These are phyloP conservation scores for Sugiyamaella boreocaroliniensis DNA, from an alignment of 805 yeast genomes.

Conservation along the genomic window DNA sequence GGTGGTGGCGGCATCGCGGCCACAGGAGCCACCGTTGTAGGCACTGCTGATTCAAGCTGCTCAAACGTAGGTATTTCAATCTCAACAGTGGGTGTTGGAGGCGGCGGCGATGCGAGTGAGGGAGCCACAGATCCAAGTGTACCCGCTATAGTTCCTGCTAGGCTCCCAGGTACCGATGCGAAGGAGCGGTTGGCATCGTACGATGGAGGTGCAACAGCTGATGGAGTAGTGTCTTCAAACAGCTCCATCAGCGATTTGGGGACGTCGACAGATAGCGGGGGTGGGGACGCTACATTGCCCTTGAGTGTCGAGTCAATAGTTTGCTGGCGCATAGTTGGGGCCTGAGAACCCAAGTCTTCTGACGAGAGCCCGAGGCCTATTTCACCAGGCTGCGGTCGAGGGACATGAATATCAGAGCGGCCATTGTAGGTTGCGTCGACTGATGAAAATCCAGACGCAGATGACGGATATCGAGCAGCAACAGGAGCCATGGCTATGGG, in stretches of 20 bases:
- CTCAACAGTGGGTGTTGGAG: slow-evolving; percentile 20
- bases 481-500: slow-evolving; percentile 8
- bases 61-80: slow-evolving; percentile 28
- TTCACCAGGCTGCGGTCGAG: not conserved
- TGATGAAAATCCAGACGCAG: not conserved
- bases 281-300: not conserved
- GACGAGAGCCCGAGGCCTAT: not conserved
- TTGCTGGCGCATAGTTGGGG: not conserved
- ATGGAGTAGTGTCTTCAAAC: slow-evolving; percentile 45
- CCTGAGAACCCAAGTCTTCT: not conserved
- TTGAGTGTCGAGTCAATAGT: slow-evolving; percentile 5
- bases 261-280: slow-evolving; percentile 38
- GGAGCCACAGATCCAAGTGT: slow-evolving; percentile 1
- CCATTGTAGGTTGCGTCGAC: not conserved
- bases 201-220: slow-evolving; percentile 2
- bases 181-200: slow-evolving; percentile 9
- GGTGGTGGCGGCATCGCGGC: slow-evolving; percentile 2
- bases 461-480: not conserved
- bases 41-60: slow-evolving; percentile 11
- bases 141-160: not conserved
- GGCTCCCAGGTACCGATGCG: not conserved
- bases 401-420: not conserved
- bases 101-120: slow-evolving; percentile 3
- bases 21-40: not conserved
- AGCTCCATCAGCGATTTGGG: slow-evolving; percentile 68